Base-by-base conservation (phyloP, 1,139 yeast species). In the Kurtzmaniella quercitrusa region DNA sequence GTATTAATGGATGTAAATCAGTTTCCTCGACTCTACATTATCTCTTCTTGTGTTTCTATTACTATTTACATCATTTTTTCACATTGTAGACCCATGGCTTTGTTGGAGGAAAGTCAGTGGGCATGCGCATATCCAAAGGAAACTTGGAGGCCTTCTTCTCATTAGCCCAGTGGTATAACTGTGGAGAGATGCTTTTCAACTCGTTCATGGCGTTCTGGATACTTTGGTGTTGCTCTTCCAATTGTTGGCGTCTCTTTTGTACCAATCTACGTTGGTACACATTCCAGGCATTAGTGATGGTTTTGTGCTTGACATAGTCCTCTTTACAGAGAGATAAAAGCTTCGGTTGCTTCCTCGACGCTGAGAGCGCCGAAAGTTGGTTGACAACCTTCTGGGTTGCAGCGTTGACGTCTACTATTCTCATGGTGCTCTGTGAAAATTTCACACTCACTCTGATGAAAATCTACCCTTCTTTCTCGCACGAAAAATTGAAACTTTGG, bases 81-180 rank as follows among this genome's bases (percentile, higher is more conserved):
- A 69, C 87, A 51, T 83, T 80, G 56, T 80, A 78, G 45, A 82
- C 80, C 97, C 98, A 91, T 22, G 88, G 74, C 48, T 78, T 75
- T 55, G 79, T 81, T 34, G 98, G 85, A n/a, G 98, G 98, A 49
- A 72, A 88, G 44, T 89, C 95, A 1, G 96, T 86, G 28, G 98
- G 98, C 4, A 87, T 80, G 58, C 95, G 78, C 67, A 88, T 63
- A 55, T 91, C 96, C 55, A 84, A 61, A 7, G 94, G 93, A 59
- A 82, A 85, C 54, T 81, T 69, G 50, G 75, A 76, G 46, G 72
- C 71, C 35, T 59, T 57, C 42, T 67, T 62, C 26, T 59, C 57
- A 55, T 72, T 75, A 33, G 84, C 82, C 34, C 74, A 73, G 47
- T 73, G 75, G 49, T 62, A 79, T 47, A 85, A 67, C 46, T 64